Conservation (phyloP, 1,284 basidiomycete genomes). For the Bjerkandera adusta region DNA sequence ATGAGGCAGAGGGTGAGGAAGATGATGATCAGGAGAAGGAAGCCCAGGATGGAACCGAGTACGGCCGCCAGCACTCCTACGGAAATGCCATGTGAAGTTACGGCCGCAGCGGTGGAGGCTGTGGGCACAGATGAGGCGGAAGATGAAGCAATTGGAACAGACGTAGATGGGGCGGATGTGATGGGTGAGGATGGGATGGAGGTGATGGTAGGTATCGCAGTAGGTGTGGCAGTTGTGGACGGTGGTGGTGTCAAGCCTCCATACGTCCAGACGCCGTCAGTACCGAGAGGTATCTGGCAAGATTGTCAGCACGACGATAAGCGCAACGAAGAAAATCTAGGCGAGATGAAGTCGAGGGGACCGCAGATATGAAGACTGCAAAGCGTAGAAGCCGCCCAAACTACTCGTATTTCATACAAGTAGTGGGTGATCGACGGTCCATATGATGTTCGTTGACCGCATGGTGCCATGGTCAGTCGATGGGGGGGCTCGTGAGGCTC, state of each 20-base stretch:
- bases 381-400: no score
- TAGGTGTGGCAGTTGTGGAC: slow-evolving; percentile 28
- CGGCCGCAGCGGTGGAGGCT: slow-evolving; percentile 47
- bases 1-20: slow-evolving; percentile 50
- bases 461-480: no score
- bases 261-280: slow-evolving; percentile 57
- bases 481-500: no score
- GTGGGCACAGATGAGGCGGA: slow-evolving; percentile 22
- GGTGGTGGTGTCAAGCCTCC: slow-evolving; percentile 59
- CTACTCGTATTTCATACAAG: no score
- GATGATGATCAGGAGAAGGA: slow-evolving; percentile 45
- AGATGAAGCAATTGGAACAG: slow-evolving; percentile 19
- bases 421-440: no score
- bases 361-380: no score
- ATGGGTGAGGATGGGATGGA: slow-evolving; percentile 25
- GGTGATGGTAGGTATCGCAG: slow-evolving; percentile 26
- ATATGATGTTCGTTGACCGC: no score
- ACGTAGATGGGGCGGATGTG: slow-evolving; percentile 21
- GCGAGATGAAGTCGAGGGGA: no score
- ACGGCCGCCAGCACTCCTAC: slow-evolving; percentile 28
- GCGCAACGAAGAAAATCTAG: no score
- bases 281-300: slow-evolving; percentile 63
- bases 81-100: slow-evolving; percentile 27
- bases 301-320: no score
- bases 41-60: slow-evolving; percentile 37